A percentile compares a stretch with the other conserved stretches of the same genome.
Evolutionary conservation across 2,329 filamentous ascomycete species (phyloP).

Genomic region (Stachybotrys chartarum): DNA sequence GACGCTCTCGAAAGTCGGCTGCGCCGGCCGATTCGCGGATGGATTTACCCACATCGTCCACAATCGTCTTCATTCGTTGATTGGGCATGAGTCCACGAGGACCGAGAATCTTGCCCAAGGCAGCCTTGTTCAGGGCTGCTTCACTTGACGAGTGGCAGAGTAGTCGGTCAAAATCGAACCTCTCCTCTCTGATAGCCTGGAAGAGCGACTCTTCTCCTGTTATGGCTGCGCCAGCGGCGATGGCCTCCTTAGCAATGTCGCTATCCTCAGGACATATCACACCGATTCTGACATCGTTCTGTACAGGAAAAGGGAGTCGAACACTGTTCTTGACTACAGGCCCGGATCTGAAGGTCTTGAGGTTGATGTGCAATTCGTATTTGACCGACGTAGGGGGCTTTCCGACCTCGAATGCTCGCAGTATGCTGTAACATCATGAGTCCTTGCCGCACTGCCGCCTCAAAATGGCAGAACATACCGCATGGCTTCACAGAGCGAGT

Average conservation of each 20-base stretch:
- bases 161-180: constrained; percentile 81
- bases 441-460: constrained; percentile 5
- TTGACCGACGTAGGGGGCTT: constrained; percentile 65
- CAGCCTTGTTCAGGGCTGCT: constrained; percentile 72
- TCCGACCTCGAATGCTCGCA: constrained; percentile 89
- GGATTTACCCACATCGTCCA: constrained; percentile 66
- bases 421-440: constrained; percentile 54
- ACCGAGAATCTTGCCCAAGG: constrained; percentile 73
- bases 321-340: constrained; percentile 82
- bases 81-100: constrained; percentile 91
- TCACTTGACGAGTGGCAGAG: constrained; percentile 79
- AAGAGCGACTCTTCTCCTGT: constrained; percentile 86
- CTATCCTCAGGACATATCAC: constrained; percentile 86
- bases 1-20: constrained; percentile 77
- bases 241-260: constrained; percentile 65
- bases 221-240: constrained; percentile 68
- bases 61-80: constrained; percentile 80
- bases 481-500: constrained; percentile 86
- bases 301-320: constrained; percentile 81
- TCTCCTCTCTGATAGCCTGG: constrained; percentile 63
- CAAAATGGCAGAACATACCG: constrained; percentile 47
- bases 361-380: constrained; percentile 81
- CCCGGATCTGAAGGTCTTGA: constrained; percentile 79
- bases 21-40: constrained; percentile 80
- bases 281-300: constrained; percentile 80